phyloP scores from a whole-genome alignment of 192 early-diverging fungal genomes.

The Radiomyces spectabilis region DNA sequence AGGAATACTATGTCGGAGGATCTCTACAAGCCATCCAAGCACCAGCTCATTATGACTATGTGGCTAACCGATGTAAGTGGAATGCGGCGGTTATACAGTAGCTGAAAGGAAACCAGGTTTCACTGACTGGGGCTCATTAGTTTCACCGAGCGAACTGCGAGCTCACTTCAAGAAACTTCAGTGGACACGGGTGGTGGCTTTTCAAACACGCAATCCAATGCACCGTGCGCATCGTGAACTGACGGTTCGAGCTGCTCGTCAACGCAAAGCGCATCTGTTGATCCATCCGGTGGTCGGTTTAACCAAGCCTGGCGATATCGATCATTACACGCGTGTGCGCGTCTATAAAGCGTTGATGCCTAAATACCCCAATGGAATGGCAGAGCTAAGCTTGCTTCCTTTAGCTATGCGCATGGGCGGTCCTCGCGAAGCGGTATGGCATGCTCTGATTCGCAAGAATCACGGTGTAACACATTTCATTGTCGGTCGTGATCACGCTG shows the following conservation, averaged over 20 bases:
- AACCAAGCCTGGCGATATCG: constrained; percentile 97
- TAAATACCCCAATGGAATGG: constrained; percentile 98
- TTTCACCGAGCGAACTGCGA: constrained; percentile 88
- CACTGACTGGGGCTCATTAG: no score
- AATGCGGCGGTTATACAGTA: no score
- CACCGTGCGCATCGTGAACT: constrained; percentile 96
- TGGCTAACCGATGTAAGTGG: constrained; percentile 69
- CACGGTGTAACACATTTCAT: constrained; percentile 96
- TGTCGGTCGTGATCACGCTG: constrained; percentile 93
- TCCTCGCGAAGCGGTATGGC: constrained; percentile 96
- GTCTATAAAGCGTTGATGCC: constrained; percentile 95
- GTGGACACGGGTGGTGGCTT: constrained; percentile 97
- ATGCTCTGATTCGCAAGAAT: constrained; percentile 97
- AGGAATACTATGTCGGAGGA: constrained; percentile 84
- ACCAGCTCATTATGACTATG: constrained; percentile 90
- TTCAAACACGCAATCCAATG: constrained; percentile 99
- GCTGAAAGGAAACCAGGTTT: no score
- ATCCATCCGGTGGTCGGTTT: constrained; percentile 97
- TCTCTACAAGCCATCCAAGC: constrained; percentile 74
- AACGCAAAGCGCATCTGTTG: constrained; percentile 82
- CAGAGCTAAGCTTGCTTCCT: constrained; percentile 83
- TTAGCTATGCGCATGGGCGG: constrained; percentile 98
- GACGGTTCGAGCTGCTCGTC: constrained; percentile 90
- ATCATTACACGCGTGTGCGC: constrained; percentile 95
- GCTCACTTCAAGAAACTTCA: constrained; percentile 89